Evolutionary conservation across 2,329 filamentous ascomycete genomes (phyloP).

Genomic region (Nemania serpens): DNA sequence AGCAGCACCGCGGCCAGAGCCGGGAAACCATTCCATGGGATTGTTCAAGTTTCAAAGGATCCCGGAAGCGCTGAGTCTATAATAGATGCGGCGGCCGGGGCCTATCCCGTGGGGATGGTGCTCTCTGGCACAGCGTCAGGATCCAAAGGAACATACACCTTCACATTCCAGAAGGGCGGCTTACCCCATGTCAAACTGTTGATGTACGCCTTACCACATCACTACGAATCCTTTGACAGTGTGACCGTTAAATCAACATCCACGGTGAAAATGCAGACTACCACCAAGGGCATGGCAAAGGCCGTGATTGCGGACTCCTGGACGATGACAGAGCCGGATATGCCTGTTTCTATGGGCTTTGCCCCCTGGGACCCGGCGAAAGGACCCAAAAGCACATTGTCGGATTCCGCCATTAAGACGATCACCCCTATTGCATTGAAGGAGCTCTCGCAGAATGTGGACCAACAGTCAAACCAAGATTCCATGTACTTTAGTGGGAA

Average conservation of each 20-base stretch:
- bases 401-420: slow-evolving; percentile 57
- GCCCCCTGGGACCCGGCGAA: slow-evolving; percentile 71
- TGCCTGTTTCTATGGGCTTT: slow-evolving; percentile 78
- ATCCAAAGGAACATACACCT: slow-evolving; percentile 69
- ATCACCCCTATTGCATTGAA: slow-evolving; percentile 67
- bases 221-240: slow-evolving; percentile 73
- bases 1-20: slow-evolving; percentile 70
- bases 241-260: slow-evolving; percentile 55
- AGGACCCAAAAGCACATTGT: slow-evolving; percentile 53
- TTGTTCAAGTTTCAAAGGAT: slow-evolving; percentile 83
- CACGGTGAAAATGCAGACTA: slow-evolving; percentile 71
- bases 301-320: slow-evolving; percentile 74
- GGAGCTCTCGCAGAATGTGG: slow-evolving; percentile 79
- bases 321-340: slow-evolving; percentile 75
- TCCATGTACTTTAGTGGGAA: slow-evolving; percentile 96
- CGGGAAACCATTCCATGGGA: slow-evolving; percentile 71
- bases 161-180: slow-evolving; percentile 75
- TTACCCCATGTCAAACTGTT: slow-evolving; percentile 63
- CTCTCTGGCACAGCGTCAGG: slow-evolving; percentile 67
- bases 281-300: slow-evolving; percentile 81
- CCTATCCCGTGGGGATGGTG: slow-evolving; percentile 69
- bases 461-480: slow-evolving; percentile 72
- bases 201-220: slow-evolving; percentile 90
- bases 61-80: slow-evolving; percentile 66
- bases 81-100: slow-evolving; percentile 77